Evolutionary conservation across 805 yeast species (phyloP).

Genomic region (Clavispora vitiphila): DNA sequence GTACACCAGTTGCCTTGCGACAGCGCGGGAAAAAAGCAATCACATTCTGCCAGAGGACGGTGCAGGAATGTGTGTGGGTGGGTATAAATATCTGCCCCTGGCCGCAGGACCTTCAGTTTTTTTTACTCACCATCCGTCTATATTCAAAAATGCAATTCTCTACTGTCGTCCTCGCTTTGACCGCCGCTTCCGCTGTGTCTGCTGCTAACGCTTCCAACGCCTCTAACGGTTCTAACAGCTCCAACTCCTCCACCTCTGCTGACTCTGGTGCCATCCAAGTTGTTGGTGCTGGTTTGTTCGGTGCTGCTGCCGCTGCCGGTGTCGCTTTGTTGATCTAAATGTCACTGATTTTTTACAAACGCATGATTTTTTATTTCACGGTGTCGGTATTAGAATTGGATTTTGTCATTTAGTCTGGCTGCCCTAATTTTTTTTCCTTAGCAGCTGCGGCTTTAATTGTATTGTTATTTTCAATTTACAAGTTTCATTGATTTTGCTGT

Average conservation of each 20-base stretch:
- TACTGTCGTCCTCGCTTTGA: constrained; percentile 32
- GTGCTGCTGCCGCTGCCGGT: constrained; percentile 28
- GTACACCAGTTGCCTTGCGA: neutral
- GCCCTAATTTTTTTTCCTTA: constrained; percentile 5
- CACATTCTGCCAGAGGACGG: neutral
- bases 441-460: neutral
- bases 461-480: neutral
- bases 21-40: neutral
- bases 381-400: constrained; percentile 6
- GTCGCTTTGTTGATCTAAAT: constrained; percentile 37
- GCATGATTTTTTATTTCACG: constrained; percentile 5
- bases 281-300: constrained; percentile 28
- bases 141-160: constrained; percentile 34
- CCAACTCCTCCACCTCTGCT: constrained; percentile 20
- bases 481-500: neutral
- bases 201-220: constrained; percentile 29
- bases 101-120: neutral
- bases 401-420: constrained; percentile 6
- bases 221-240: constrained; percentile 10
- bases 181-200: constrained; percentile 33
- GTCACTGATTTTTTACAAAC: constrained; percentile 2
- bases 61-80: neutral
- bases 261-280: constrained; percentile 30
- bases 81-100: neutral
- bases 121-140: neutral